Base-by-base conservation (phyloP, 2,329 filamentous ascomycete species). In the Diaporthe sp. region DNA sequence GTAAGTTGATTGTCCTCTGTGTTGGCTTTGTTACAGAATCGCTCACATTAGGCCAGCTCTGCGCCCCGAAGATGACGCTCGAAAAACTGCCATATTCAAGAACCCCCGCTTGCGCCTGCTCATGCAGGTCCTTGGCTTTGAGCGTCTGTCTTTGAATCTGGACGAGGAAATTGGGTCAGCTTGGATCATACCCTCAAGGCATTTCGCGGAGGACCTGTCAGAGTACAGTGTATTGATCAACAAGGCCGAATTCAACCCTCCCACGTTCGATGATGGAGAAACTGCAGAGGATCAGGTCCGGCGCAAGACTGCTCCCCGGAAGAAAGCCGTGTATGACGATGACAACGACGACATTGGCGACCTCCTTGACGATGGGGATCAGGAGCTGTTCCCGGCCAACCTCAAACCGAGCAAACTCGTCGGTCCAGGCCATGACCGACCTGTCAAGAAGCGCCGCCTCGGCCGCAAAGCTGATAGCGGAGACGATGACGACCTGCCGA, bases 51-150 rank as follows among this genome's bases (percentile, higher is more conserved):
- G 7, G 51, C 57, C 79, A 93, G 91, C 85, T 74, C 85, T 95
- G 72, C 89, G 88, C 70, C 88, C 94, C 0, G 91, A 93, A 75
- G 91, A 90, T 57, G 91, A 94, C 61, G 88, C 90, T 67, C 91
- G 92, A 55, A 92, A 92, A 70, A 89, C 89, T 31, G 93, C 95
- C 37, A 92, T 98, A 84, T 97, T 97, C 87, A 97, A 95, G 82
- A 97, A 98, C 83, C 92, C 94, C 13, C 93, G 96, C 80, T 89
- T 98, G 2, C 93, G 96, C 46, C 91, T 98, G 2, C 89, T 99
- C 4, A 93, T 98, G 90, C 93, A 88, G 1, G 88, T 97, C 0
- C 88, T 93, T 25, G 94, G 94, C 0, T 90, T 97, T 77, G 88
- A 93, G 80, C 89, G 92, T 5, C 83, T 89, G 12, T 84, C 85